Conservation (phyloP, 768 basidiomycete species). For the Rubroboletus pulcherrimus region DNA sequence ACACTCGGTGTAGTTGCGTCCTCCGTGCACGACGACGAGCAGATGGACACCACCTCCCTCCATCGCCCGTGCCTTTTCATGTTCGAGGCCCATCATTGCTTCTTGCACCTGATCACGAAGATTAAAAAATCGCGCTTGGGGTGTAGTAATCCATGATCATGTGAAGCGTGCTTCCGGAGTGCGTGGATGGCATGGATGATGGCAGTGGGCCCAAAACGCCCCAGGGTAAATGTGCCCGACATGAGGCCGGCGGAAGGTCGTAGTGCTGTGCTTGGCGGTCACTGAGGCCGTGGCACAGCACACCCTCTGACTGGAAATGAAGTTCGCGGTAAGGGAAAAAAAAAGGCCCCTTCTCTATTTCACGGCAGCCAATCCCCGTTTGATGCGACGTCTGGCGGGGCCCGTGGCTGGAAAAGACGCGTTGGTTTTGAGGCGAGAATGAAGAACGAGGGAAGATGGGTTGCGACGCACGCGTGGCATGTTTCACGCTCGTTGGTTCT, state of each 20-base stretch:
- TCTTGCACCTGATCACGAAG: constrained; percentile 8
- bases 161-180: constrained; percentile 1
- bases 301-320: constrained; percentile 2
- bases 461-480: constrained; percentile 1
- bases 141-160: constrained; percentile 8
- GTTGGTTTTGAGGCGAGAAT: neutral
- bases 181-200: constrained; percentile 3
- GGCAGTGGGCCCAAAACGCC: constrained; percentile 2
- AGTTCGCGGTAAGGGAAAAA: neutral
- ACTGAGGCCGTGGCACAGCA: constrained; percentile 1
- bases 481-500: neutral
- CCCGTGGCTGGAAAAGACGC: constrained; percentile 5
- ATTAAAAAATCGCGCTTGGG: constrained; percentile 20
- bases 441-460: neutral
- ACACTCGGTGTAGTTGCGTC: neutral
- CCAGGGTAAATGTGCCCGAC: neutral
- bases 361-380: neutral
- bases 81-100: constrained; percentile 12
- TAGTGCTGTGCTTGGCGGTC: constrained; percentile 2
- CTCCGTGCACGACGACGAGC: constrained; percentile 10
- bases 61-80: constrained; percentile 1
- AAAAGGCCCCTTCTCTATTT: neutral
- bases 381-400: neutral
- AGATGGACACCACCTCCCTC: neutral
- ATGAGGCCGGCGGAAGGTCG: constrained; percentile 16